A percentile compares a stretch with the other conserved stretches of the same genome.
Evolutionary conservation across 176 grass and related monocot genomes (phyloP).

Genomic region (Ensete glaucum): DNA sequence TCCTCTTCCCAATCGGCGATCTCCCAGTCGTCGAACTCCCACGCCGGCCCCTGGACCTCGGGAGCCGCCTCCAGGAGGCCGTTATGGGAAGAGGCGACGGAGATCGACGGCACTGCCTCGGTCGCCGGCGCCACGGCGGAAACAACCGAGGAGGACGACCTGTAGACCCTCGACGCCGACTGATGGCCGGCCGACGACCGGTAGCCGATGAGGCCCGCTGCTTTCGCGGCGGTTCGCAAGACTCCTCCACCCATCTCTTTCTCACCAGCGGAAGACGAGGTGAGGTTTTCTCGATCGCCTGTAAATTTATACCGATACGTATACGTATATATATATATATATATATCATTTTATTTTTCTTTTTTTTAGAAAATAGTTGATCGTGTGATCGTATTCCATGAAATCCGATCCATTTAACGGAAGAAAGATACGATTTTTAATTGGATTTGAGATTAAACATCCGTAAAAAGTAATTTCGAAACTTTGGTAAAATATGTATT

Average conservation of each 20-base stretch:
- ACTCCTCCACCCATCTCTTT: constrained; percentile 39
- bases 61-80: constrained; percentile 15
- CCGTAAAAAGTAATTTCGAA: too few relatives aligned
- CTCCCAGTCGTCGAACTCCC: constrained; percentile 50
- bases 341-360: too few relatives aligned
- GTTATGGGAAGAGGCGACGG: constrained; percentile 28
- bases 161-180: constrained; percentile 12
- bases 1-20: constrained; percentile 52
- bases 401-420: too few relatives aligned
- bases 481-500: too few relatives aligned
- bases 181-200: background rate
- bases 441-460: too few relatives aligned
- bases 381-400: too few relatives aligned
- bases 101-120: constrained; percentile 21
- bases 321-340: too few relatives aligned
- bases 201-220: constrained; percentile 20
- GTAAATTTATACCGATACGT: too few relatives aligned
- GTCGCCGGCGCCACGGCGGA: background rate
- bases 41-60: constrained; percentile 29
- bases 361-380: too few relatives aligned
- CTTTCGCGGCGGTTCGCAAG: constrained; percentile 63
- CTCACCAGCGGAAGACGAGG: too few relatives aligned
- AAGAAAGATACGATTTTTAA: too few relatives aligned
- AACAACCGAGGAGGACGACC: constrained; percentile 16
- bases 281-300: too few relatives aligned